A percentile compares a stretch with the other conserved stretches of the same genome.
These are phyloP conservation scores for Xylaria sp. DNA, from an alignment of 2,329 filamentous ascomycete genomes.

Conservation along the genomic window DNA sequence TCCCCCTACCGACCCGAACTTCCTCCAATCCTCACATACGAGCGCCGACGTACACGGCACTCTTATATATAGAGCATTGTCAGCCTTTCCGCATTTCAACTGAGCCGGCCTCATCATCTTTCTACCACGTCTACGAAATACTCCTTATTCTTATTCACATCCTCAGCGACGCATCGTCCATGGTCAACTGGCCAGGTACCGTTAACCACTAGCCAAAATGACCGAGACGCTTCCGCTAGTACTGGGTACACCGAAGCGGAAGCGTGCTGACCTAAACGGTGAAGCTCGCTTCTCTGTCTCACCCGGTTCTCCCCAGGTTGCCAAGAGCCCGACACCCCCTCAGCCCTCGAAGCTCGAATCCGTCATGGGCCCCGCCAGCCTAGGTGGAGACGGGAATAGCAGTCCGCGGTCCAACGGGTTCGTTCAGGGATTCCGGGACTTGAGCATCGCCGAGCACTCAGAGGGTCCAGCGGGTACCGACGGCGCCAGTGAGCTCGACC, in stretches of 20 bases:
- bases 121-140: too few relatives aligned
- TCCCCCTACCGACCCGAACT: background rate
- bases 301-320: constrained; percentile 21
- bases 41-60: too few relatives aligned
- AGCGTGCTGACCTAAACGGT: constrained; percentile 35
- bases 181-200: background rate
- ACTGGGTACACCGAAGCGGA: constrained; percentile 42
- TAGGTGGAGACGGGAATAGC: constrained; percentile 41
- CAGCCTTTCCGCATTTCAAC: too few relatives aligned
- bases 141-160: background rate
- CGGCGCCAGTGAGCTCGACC: constrained; percentile 23
- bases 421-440: constrained; percentile 47
- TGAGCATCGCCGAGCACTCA: constrained; percentile 36
- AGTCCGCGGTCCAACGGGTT: constrained; percentile 48
- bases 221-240: constrained; percentile 16
- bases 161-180: background rate
- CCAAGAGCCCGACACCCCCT: constrained; percentile 41
- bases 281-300: constrained; percentile 30
- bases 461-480: constrained; percentile 7
- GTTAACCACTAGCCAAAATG: constrained; percentile 1
- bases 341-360: constrained; percentile 30
- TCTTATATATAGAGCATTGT: too few relatives aligned
- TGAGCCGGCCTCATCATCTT: too few relatives aligned
- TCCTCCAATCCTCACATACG: too few relatives aligned
- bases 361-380: constrained; percentile 8